Evolutionary conservation across 177 flowering plant species (phyloP).

Genomic region (Vitis hybrid): DNA sequence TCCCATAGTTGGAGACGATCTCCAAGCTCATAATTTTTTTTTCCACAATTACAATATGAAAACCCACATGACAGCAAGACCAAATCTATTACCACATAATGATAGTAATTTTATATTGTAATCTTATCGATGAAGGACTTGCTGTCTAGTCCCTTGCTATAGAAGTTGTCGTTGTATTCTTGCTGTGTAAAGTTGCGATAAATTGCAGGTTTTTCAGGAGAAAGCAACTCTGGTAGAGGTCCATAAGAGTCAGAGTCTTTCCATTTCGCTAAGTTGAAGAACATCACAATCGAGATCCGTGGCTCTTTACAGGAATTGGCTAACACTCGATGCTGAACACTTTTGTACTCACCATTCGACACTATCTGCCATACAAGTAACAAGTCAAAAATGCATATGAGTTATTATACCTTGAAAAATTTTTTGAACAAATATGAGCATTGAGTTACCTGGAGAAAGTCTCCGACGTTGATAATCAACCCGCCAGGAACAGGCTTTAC

Average conservation of each 20-base stretch:
- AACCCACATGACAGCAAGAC: too few relatives aligned
- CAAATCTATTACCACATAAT: too few relatives aligned
- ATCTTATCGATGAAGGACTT: slow-evolving; percentile 5
- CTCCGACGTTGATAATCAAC: slow-evolving; percentile 42
- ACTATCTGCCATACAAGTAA: slow-evolving; percentile 24
- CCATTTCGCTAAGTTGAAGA: slow-evolving; percentile 24
- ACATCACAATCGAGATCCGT: slow-evolving; percentile 31
- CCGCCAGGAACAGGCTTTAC: slow-evolving; percentile 38
- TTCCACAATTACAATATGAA: too few relatives aligned
- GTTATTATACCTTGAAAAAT: neutral
- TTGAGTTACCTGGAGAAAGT: slow-evolving; percentile 41
- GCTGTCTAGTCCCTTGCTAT: slow-evolving; percentile 9
- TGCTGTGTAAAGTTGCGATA: slow-evolving; percentile 14
- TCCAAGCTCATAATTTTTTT: too few relatives aligned
- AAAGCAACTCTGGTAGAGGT: slow-evolving; percentile 35
- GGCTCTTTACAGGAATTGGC: slow-evolving; percentile 27
- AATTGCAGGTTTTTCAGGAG: slow-evolving; percentile 22
- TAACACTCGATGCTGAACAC: slow-evolving; percentile 41
- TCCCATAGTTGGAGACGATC: too few relatives aligned
- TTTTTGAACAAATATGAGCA: neutral
- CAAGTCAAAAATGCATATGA: neutral
- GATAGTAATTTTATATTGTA: neutral
- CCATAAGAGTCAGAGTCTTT: slow-evolving; percentile 22
- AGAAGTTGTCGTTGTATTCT: slow-evolving; percentile 5
- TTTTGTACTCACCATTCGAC: slow-evolving; percentile 35